These are phyloP conservation scores for Wallacemonas sp. DNA, from an alignment of 208 protist species.

Conservation along the genomic window DNA sequence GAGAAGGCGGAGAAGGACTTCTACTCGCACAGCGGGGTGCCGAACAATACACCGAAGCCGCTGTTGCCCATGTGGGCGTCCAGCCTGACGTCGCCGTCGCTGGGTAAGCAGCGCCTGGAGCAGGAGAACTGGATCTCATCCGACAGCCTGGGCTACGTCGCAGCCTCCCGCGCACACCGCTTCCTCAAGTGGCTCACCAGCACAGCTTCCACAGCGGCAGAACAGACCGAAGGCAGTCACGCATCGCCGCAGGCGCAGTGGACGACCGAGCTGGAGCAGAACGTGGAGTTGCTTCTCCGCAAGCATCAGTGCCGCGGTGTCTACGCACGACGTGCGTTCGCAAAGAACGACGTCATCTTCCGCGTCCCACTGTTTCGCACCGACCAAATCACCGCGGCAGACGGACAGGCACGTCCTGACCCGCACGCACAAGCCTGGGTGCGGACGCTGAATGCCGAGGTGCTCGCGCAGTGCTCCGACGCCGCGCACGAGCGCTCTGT, in stretches of 20 bases:
- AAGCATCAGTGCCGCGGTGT: slow-evolving; percentile 42
- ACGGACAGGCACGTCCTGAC: too few species aligned
- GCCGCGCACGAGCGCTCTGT: slow-evolving; percentile 28
- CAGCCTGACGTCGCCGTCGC: slow-evolving; percentile 62
- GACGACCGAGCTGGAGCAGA: slow-evolving; percentile 21
- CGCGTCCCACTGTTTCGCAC: slow-evolving; percentile 38
- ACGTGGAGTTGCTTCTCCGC: slow-evolving; percentile 50
- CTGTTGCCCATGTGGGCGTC: slow-evolving; percentile 71
- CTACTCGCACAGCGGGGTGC: slow-evolving; percentile 35
- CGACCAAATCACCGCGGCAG: background rate
- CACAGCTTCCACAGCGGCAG: slow-evolving; percentile 6
- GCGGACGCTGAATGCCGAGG: slow-evolving; percentile 44
- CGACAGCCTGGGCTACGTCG: slow-evolving; percentile 32
- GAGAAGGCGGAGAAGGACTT: slow-evolving; percentile 20
- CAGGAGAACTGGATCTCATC: slow-evolving; percentile 60
- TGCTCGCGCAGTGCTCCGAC: slow-evolving; percentile 29
- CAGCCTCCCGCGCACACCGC: slow-evolving; percentile 10
- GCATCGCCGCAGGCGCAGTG: background rate
- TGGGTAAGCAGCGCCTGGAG: slow-evolving; percentile 47
- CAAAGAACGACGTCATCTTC: slow-evolving; percentile 48
- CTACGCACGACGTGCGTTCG: slow-evolving; percentile 48
- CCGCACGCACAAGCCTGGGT: background rate
- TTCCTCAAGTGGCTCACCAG: slow-evolving; percentile 36
- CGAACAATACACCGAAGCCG: slow-evolving; percentile 66
- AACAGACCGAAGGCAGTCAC: background rate